These are phyloP conservation scores for Hippophae tibetana DNA, from an alignment of 306 rosid genomes.

Conservation along the genomic window DNA sequence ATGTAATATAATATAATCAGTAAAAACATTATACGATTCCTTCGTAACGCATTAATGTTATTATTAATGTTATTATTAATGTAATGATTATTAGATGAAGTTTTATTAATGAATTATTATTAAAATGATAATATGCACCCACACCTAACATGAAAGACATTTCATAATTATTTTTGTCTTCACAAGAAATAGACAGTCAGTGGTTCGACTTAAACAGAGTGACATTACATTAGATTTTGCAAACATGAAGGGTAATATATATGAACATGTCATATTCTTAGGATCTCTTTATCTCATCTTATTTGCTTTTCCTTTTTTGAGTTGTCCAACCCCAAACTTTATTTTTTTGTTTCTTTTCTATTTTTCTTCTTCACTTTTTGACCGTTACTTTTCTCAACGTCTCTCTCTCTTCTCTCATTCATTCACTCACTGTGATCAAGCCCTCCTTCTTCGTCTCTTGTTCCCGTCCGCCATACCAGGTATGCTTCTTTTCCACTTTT, in stretches of 20 bases:
- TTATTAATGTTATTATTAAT: too few species aligned
- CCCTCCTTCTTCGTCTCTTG: constrained; percentile 20
- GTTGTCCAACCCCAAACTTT: constrained; percentile 34
- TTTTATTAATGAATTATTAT: too few species aligned
- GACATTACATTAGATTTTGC: constrained; percentile 20
- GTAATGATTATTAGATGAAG: too few species aligned
- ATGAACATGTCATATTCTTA: constrained; percentile 19
- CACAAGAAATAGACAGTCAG: too few species aligned
- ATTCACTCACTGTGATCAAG: constrained; percentile 30
- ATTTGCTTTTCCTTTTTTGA: constrained; percentile 30
- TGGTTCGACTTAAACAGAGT: not conserved
- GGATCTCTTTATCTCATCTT: constrained; percentile 12
- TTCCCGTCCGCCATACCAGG: constrained; percentile 33
- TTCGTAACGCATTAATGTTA: too few species aligned
- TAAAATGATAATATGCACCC: too few species aligned
- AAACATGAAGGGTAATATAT: constrained; percentile 16
- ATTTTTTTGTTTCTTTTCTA: constrained; percentile 3
- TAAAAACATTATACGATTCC: too few species aligned
- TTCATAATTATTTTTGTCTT: too few species aligned
- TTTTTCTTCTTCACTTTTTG: constrained; percentile 20
- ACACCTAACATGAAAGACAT: too few species aligned
- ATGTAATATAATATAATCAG: too few species aligned
- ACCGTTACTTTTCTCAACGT: constrained; percentile 71
- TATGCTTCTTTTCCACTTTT: constrained; percentile 20
- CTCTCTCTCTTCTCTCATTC: constrained; percentile 36